Evolutionary conservation across 805 yeast species (phyloP), one percentile per base, ranked within the genome.

Genomic region (Candida morakotiae): DNA sequence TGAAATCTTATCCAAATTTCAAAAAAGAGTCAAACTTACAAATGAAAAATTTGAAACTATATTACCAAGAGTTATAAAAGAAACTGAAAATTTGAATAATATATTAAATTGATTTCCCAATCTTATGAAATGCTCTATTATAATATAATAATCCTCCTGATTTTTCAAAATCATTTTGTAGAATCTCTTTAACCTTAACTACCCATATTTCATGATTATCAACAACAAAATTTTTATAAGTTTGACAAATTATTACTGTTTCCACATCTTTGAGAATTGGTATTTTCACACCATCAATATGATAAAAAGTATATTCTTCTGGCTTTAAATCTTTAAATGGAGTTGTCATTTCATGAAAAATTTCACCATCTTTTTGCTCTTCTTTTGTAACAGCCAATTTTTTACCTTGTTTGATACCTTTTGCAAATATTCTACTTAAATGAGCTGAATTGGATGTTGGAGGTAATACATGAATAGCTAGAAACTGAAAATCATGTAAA

Each of bases 161-260:
- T 9, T 38, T 11, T 2, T 22, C 40, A 18, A 42, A 39, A 9
- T 43, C 39, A 25, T 58, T 56, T 2, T 60, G 62, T 26, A 64
- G 43, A 2, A 83, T 74, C 28, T 83, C 83, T 25, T 67, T 61
- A 4, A 91, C 94, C 42, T 76, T 71, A 3, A 87, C 96, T 4
- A 88, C 77, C 93, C 96, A 87, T 3, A 91, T 78, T 54, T 89
- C 96, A 60, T 91, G 98, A 52, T 84, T 87, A 42, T 84, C 88
- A 1, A 87, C 81, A 9, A 56, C 55, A 35, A 83, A 69, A 3
- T 72, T 75, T 18, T 68, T 62, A 31, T 58, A 63, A 37, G 73
- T 75, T 38, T 73, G 66, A 54, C 93, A 85, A 14, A 85, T 71
- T 43, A 85, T 60, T 1, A 79, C 74, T 32, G 78, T 62, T 44